phyloP scores from a whole-genome alignment of 306 rosid genomes.

The Quercus agrifolia region DNA sequence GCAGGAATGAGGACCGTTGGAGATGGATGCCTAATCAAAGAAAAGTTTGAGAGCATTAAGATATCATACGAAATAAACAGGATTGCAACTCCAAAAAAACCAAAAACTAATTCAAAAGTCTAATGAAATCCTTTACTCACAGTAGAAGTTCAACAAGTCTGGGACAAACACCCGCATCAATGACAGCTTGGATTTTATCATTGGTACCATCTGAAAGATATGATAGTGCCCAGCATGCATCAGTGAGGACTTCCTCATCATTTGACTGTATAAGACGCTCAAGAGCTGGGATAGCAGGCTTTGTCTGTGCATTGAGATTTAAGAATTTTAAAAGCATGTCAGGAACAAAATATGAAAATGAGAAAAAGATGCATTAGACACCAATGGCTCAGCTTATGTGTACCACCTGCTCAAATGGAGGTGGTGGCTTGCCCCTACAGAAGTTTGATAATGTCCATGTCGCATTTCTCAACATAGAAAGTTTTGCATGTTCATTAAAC shows the following conservation, averaged over 20 bases:
- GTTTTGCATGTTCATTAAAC: slow-evolving; percentile 88
- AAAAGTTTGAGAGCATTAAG: slow-evolving; percentile 10
- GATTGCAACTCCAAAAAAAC: not conserved
- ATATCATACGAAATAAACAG: slow-evolving; percentile 1
- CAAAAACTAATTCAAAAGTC: not conserved
- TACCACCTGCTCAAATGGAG: slow-evolving; percentile 67
- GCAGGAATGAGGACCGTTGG: slow-evolving; percentile 88
- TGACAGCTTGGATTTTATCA: slow-evolving; percentile 91
- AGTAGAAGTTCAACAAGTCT: slow-evolving; percentile 76
- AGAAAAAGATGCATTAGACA: not conserved
- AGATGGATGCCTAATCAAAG: slow-evolving; percentile 60
- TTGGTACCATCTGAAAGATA: slow-evolving; percentile 90
- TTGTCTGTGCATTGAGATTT: slow-evolving; percentile 50
- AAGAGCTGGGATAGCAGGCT: slow-evolving; percentile 84
- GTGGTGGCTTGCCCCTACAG: slow-evolving; percentile 95
- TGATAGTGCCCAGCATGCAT: slow-evolving; percentile 92
- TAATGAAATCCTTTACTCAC: slow-evolving; percentile 43
- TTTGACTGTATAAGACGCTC: slow-evolving; percentile 79
- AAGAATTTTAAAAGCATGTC: not conserved
- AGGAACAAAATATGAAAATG: not conserved
- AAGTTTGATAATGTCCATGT: slow-evolving; percentile 93
- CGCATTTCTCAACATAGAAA: slow-evolving; percentile 89
- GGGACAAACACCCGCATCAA: slow-evolving; percentile 73
- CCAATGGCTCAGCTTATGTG: not conserved
- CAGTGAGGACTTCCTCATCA: slow-evolving; percentile 92